Conservation (phyloP, 805 yeast species). For the Soucietia sequanensis region DNA sequence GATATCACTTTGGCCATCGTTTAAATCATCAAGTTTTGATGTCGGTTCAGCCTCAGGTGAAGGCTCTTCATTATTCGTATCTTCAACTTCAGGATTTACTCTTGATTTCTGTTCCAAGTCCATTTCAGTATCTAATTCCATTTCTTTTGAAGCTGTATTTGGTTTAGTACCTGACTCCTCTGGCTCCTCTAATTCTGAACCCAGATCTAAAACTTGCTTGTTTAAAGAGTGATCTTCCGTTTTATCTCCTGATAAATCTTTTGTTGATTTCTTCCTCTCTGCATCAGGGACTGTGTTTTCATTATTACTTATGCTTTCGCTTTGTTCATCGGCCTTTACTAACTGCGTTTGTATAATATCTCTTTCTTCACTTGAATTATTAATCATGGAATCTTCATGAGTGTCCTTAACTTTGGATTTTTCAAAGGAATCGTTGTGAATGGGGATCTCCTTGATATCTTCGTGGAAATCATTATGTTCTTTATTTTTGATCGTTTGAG, state of each 20-base stretch:
- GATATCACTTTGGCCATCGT: conserved; percentile 12
- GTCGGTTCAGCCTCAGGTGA: conserved; percentile 3
- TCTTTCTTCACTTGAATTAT: too few species aligned
- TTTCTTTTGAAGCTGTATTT: neutral
- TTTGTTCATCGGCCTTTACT: neutral
- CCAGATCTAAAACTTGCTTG: too few species aligned
- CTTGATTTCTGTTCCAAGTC: neutral
- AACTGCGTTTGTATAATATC: conserved; percentile 8
- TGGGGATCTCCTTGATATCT: neutral
- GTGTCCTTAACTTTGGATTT: too few species aligned
- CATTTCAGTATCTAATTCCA: neutral
- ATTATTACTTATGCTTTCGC: conserved; percentile 1
- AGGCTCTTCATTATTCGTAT: conserved; percentile 7
- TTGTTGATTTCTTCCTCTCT: neutral
- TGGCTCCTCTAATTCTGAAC: conserved; percentile 1
- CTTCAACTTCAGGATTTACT: neutral
- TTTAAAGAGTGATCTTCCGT: too few species aligned
- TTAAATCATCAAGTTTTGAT: conserved; percentile 16
- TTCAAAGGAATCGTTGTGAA: too few species aligned
- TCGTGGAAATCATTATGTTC: neutral
- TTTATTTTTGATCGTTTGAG: neutral
- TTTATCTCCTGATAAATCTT: conserved; percentile 3
- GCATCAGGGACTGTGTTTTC: neutral
- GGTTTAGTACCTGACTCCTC: conserved; percentile 1
- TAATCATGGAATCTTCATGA: too few species aligned